These are phyloP conservation scores for Fusarium udum DNA, from an alignment of 2,329 filamentous ascomycete species.

Conservation along the genomic window DNA sequence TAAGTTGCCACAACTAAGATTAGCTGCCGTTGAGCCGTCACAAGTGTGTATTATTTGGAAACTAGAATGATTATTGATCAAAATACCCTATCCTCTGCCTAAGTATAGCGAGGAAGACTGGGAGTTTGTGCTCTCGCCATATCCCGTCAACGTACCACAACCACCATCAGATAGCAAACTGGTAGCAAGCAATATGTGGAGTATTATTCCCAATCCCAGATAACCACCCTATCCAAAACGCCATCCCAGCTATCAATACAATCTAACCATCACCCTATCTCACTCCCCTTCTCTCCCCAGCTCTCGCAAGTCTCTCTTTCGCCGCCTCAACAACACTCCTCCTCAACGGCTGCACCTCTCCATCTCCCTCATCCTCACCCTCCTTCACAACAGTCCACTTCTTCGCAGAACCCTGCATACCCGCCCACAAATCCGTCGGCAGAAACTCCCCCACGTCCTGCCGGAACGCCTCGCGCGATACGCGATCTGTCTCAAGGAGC, in stretches of 20 bases:
- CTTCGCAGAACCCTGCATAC: conserved; percentile 69
- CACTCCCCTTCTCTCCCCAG: not conserved
- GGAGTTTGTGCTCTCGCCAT: not conserved
- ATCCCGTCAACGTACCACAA: not conserved
- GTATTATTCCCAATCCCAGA: not conserved
- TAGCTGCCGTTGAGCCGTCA: not conserved
- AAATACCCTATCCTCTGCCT: not conserved
- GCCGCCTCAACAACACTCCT: conserved; percentile 42
- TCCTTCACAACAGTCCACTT: conserved; percentile 60
- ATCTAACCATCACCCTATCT: not conserved
- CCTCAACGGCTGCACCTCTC: conserved; percentile 23
- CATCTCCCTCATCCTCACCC: conserved; percentile 39
- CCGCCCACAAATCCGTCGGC: conserved; percentile 88
- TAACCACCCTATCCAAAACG: not conserved
- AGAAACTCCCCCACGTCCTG: conserved; percentile 86
- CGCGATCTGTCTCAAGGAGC: conserved; percentile 76
- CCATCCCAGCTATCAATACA: not conserved
- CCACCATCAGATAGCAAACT: not conserved
- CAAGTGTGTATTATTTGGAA: not conserved
- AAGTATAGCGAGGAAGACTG: not conserved
- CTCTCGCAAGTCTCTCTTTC: conserved; percentile 26
- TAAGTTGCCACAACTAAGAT: not conserved
- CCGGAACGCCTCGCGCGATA: conserved; percentile 80
- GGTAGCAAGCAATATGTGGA: not conserved
- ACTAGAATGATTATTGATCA: not conserved